A percentile compares a stretch with the other conserved stretches of the same genome.
These are phyloP conservation scores for Ogataea trehalophila DNA, from an alignment of 805 yeast species.

Conservation along the genomic window DNA sequence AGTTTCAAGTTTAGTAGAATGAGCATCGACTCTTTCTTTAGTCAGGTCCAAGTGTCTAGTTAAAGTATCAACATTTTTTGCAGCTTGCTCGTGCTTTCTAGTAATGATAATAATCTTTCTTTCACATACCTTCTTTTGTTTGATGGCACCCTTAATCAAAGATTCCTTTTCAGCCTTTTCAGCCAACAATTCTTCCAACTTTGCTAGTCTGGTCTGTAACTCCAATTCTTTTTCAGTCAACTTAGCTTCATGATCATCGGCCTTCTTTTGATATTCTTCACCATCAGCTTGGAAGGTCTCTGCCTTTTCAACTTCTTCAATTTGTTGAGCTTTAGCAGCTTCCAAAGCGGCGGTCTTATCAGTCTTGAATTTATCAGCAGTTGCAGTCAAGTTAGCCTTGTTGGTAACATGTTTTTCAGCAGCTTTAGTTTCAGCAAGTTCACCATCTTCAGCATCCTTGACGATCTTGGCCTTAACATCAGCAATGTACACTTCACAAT, in stretches of 20 bases:
- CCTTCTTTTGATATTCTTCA: conserved; percentile 32
- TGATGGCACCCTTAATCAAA: conserved; percentile 20
- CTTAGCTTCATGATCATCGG: conserved; percentile 34
- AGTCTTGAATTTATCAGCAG: conserved; percentile 41
- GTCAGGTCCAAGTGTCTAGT: conserved; percentile 41
- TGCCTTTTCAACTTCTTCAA: conserved; percentile 24
- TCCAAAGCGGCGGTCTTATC: conserved; percentile 25
- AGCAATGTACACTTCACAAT: conserved; percentile 36
- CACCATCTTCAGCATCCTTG: conserved; percentile 40
- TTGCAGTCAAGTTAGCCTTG: conserved; percentile 37
- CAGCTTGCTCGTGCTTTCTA: conserved; percentile 33
- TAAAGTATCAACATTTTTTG: conserved; percentile 35
- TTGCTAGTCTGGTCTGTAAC: conserved; percentile 24
- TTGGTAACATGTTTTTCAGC: conserved; percentile 41
- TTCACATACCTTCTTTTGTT: conserved; percentile 38
- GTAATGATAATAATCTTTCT: conserved; percentile 30
- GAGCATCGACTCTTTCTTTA: conserved; percentile 39
- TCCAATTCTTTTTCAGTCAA: conserved; percentile 39
- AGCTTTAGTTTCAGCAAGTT: conserved; percentile 42
- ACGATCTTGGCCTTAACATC: conserved; percentile 39
- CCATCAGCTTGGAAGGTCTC: conserved; percentile 37
- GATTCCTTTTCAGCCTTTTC: conserved; percentile 37
- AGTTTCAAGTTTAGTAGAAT: conserved; percentile 36
- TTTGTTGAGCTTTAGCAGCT: conserved; percentile 26
- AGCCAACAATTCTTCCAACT: conserved; percentile 37